Base-by-base conservation (phyloP, 179 eudicot genomes). In the Patellifolia procumbens region DNA sequence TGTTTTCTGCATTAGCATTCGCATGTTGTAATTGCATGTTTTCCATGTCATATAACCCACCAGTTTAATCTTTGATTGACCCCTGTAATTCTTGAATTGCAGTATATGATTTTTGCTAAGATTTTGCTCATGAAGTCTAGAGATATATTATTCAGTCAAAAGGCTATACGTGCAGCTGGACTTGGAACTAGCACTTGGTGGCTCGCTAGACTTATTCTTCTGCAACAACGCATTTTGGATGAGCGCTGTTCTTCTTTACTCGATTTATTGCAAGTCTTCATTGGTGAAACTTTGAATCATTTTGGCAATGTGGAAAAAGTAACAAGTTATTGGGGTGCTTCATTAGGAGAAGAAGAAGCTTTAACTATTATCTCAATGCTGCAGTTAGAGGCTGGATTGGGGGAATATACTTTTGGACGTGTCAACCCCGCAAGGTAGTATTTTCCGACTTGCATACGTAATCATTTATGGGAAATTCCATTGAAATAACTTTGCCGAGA, bases 101-200 rank as follows among this genome's bases (percentile, higher is more conserved):
- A 93, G 97, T 91, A 85, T 83, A 48, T 94, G 72, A 83, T 92
- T 77, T 89, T 94, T 79, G 91, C 94, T 28, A 94, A 92, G 88
- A 80, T 85, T 68, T 75, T 94, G 85, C 89, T 94, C 70, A 80
- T 74, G 84, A 88, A 74, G 89, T 73, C 83, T 43, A 91, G 85
- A 82, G 96, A 94, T 86, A 42, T 84, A 62, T 62, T 84, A 48
- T 81, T 80, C 73, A 80, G 87, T 78, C 88, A 83, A 64, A 78
- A 72, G 58, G n/a, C 76, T 15, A 48, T 66, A 70, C 52, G 76
- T 63, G 39, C 53, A 45, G 83, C 76, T 77, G 92, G 87, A 76
- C 63, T 83, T 32, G 83, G 82, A 75, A 94, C 96, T 82, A 78
- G 79, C 63, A 79, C 88, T 39, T 92, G 94, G 97, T 94, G 98